Conservation (phyloP, 345 rosid species). For the Dipteronia dyeriana region DNA sequence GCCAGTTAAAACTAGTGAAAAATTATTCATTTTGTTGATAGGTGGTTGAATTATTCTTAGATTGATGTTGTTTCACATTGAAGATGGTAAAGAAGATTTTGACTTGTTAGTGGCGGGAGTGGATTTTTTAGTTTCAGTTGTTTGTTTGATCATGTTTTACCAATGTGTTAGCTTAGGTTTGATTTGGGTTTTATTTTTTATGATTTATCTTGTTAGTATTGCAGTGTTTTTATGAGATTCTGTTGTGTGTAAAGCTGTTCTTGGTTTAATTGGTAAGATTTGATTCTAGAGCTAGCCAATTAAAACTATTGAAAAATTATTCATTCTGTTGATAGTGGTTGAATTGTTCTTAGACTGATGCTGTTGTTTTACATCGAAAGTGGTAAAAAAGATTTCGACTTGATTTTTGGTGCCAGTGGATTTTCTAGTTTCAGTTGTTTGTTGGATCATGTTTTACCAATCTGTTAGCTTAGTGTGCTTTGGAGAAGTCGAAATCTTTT, state of each 20-base stretch:
- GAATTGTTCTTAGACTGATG: neutral
- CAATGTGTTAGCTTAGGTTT: neutral
- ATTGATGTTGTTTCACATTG: neutral
- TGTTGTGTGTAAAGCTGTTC: too few species aligned
- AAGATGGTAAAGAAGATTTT: neutral
- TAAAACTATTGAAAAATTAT: neutral
- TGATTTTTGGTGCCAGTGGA: neutral
- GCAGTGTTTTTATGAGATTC: too few species aligned
- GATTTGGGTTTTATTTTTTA: too few species aligned
- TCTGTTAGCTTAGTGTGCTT: neutral
- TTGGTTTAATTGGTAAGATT: too few species aligned
- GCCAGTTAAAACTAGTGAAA: neutral
- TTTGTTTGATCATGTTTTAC: neutral
- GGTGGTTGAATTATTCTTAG: neutral
- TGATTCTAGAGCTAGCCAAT: too few species aligned
- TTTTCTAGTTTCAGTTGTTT: neutral
- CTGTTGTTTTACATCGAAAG: neutral
- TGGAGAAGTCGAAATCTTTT: too few species aligned
- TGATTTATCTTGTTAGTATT: too few species aligned
- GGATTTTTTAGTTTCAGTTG: neutral
- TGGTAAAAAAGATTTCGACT: neutral
- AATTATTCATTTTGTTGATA: neutral
- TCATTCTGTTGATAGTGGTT: neutral
- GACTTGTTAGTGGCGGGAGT: neutral
- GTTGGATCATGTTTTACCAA: neutral